Percentiles rank a stretch among this genome's conserved stretches.
Evolutionary conservation across 2,329 filamentous ascomycete genomes (phyloP).

Genomic region (Epichloe amarillans): DNA sequence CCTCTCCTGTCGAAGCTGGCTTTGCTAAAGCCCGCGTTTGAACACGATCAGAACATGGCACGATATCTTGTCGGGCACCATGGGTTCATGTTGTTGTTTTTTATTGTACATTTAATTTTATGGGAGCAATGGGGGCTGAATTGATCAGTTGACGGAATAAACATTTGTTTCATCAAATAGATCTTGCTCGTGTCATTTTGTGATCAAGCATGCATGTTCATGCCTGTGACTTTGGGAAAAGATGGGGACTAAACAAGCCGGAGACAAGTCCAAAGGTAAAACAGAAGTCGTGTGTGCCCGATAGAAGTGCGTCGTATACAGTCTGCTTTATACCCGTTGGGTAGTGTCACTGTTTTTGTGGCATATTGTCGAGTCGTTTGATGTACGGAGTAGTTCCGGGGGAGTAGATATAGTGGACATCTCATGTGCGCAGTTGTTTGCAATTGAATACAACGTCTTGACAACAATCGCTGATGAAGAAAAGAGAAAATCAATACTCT

Average conservation of each 20-base stretch:
- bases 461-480: too few species aligned
- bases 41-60: not conserved
- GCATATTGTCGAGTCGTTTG: too few species aligned
- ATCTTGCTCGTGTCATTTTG: not conserved
- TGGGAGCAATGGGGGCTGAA: conserved; percentile 7
- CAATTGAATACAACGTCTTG: too few species aligned
- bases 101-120: conserved; percentile 15
- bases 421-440: too few species aligned
- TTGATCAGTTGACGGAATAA: conserved; percentile 7
- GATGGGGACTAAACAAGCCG: too few species aligned
- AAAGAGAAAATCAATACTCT: too few species aligned
- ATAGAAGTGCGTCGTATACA: not conserved
- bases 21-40: not conserved
- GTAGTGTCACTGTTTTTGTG: too few species aligned
- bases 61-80: conserved; percentile 1
- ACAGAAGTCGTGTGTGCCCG: too few species aligned
- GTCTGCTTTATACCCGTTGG: too few species aligned
- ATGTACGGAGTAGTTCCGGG: too few species aligned
- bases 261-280: not conserved
- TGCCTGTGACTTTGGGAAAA: not conserved
- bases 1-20: not conserved
- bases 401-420: too few species aligned
- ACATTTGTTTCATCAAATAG: conserved; percentile 6
- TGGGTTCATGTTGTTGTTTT: conserved; percentile 6
- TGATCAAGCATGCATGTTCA: not conserved